Conservation (phyloP, 2,329 filamentous ascomycete genomes). For the Phialemonium atrogriseum region DNA sequence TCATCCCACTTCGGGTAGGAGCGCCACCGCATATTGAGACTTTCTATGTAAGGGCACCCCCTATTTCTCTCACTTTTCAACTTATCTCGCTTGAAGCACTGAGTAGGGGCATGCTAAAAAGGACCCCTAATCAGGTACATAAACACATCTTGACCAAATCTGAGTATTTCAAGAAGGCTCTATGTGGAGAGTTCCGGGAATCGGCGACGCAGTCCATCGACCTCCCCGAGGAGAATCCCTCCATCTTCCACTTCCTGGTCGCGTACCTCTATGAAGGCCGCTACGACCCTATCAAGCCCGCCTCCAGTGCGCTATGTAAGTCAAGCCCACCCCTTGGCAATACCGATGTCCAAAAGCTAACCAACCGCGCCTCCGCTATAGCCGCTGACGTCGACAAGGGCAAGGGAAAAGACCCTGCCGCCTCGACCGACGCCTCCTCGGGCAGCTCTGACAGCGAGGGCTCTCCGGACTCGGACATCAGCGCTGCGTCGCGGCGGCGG, state of each 20-base stretch:
- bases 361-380: conserved; percentile 5
- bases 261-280: conserved; percentile 41
- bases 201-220: conserved; percentile 35
- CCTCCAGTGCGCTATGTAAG: conserved; percentile 29
- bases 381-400: conserved; percentile 30
- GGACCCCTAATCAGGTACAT: conserved; percentile 38
- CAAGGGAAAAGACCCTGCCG: conserved; percentile 25
- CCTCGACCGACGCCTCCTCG: conserved; percentile 20
- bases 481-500: conserved; percentile 23
- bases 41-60: conserved; percentile 26
- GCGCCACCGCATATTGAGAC: conserved; percentile 29
- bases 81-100: neutral
- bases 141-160: conserved; percentile 34
- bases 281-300: conserved; percentile 36
- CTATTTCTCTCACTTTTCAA: neutral
- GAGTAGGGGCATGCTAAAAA: no score
- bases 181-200: conserved; percentile 39
- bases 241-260: conserved; percentile 42
- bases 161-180: conserved; percentile 39
- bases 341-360: conserved; percentile 6
- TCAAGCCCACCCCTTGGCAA: conserved; percentile 2
- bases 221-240: conserved; percentile 41
- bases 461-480: conserved; percentile 26
- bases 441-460: conserved; percentile 24
- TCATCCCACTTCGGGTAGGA: conserved; percentile 37